These are phyloP conservation scores for Dryas integrifolia DNA, from an alignment of 331 rosid species.

Conservation along the genomic window DNA sequence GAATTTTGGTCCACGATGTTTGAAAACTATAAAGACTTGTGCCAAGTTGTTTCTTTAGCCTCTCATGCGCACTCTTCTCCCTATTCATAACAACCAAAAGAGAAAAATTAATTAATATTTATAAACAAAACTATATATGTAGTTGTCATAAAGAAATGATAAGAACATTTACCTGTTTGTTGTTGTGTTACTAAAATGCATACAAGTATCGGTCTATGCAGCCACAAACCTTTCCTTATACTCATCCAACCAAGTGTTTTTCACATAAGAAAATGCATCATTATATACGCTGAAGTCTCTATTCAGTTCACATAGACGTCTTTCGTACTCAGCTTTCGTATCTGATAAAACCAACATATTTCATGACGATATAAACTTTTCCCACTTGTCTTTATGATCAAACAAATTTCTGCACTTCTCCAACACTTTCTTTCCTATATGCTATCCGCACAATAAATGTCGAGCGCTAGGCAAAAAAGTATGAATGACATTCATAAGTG, in stretches of 20 bases:
- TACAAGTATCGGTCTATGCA: not conserved
- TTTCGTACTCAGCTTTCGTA: not conserved
- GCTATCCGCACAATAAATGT: not conserved
- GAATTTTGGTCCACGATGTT: constrained; percentile 3
- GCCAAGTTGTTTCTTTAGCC: constrained; percentile 1
- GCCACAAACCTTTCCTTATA: constrained; percentile 19
- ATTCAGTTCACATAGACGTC: not conserved
- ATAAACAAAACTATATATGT: too few relatives aligned
- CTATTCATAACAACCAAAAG: not conserved
- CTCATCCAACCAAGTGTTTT: constrained; percentile 10
- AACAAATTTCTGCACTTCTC: not conserved
- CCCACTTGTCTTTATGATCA: constrained; percentile 7
- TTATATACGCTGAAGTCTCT: too few relatives aligned
- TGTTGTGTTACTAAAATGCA: not conserved
- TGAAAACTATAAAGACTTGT: not conserved
- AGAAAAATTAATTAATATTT: too few relatives aligned
- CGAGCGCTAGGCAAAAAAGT: not conserved
- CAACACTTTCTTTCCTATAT: not conserved
- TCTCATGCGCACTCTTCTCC: not conserved
- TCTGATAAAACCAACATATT: constrained; percentile 5
- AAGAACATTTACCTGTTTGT: not conserved
- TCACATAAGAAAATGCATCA: not conserved
- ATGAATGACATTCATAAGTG: constrained; percentile 12
- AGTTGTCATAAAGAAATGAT: too few relatives aligned
- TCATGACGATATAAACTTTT: not conserved